Evolutionary conservation across 352 stramenopile genomes (phyloP).

Genomic region (Globisporangium cystogenes): DNA sequence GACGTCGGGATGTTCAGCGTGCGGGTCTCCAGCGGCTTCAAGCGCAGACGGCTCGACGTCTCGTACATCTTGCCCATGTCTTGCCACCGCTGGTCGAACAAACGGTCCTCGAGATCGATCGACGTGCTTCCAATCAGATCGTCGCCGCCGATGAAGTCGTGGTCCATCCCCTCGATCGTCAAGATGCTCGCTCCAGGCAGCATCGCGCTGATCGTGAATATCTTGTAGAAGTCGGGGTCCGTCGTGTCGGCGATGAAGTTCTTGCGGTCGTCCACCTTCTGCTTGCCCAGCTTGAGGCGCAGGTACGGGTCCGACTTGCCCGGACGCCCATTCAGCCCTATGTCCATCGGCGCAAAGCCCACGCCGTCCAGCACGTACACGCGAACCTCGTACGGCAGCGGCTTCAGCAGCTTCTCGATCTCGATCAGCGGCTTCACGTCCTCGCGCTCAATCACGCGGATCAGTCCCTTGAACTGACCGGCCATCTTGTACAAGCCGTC

Average conservation of each 20-base stretch:
- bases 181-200: constrained; percentile 85
- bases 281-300: constrained; percentile 75
- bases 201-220: constrained; percentile 76
- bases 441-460: constrained; percentile 81
- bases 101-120: constrained; percentile 92
- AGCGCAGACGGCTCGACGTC: constrained; percentile 50
- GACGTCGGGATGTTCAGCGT: constrained; percentile 85
- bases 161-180: constrained; percentile 88
- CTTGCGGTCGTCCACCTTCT: constrained; percentile 85
- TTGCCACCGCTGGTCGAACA: constrained; percentile 89
- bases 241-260: constrained; percentile 88
- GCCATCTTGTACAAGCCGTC: constrained; percentile 71
- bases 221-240: constrained; percentile 91
- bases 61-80: constrained; percentile 83
- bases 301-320: constrained; percentile 89
- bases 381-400: constrained; percentile 77
- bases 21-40: constrained; percentile 80
- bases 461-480: constrained; percentile 89
- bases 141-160: constrained; percentile 86
- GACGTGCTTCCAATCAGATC: constrained; percentile 91
- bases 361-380: constrained; percentile 85
- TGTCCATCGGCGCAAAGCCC: constrained; percentile 86
- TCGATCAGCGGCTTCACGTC: constrained; percentile 80
- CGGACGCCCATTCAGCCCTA: constrained; percentile 69
- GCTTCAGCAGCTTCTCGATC: constrained; percentile 56